Evolutionary conservation across 2,329 filamentous ascomycete species (phyloP).

Genomic region (Cytospora schulzeri): DNA sequence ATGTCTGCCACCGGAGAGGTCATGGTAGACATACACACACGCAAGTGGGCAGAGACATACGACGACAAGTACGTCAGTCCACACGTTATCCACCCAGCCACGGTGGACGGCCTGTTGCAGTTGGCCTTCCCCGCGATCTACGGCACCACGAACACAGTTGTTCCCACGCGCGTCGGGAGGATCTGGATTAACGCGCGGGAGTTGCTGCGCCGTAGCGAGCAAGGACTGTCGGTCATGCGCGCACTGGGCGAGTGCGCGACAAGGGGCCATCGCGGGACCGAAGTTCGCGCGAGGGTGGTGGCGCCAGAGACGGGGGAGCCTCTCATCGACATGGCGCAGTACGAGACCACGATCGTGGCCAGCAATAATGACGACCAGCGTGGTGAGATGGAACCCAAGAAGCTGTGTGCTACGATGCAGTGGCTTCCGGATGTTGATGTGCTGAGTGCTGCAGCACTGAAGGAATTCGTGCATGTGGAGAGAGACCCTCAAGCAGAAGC

Average conservation of each 20-base stretch:
- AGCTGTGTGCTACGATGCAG: not conserved
- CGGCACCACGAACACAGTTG: not conserved
- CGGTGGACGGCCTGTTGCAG: conserved; percentile 13
- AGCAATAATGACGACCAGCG: not conserved
- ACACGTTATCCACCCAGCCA: conserved; percentile 10
- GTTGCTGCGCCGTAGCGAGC: not conserved
- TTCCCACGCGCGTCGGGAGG: not conserved
- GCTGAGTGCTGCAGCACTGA: not conserved
- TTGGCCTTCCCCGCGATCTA: not conserved
- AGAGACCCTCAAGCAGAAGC: not conserved
- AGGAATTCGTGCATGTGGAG: not conserved
- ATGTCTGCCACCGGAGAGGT: not conserved
- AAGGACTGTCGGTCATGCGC: not conserved
- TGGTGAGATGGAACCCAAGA: not conserved
- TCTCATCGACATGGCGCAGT: not conserved
- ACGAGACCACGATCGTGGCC: not conserved
- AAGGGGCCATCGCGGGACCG: not conserved
- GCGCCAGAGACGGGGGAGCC: not conserved
- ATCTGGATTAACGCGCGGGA: not conserved
- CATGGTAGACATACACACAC: not conserved
- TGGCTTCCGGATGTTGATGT: not conserved
- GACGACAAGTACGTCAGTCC: not conserved
- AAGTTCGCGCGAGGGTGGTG: not conserved
- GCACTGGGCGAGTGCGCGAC: not conserved
- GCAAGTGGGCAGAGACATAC: not conserved